Conservation (phyloP, 176 grass and related monocot species). For the Otatea glauca region DNA sequence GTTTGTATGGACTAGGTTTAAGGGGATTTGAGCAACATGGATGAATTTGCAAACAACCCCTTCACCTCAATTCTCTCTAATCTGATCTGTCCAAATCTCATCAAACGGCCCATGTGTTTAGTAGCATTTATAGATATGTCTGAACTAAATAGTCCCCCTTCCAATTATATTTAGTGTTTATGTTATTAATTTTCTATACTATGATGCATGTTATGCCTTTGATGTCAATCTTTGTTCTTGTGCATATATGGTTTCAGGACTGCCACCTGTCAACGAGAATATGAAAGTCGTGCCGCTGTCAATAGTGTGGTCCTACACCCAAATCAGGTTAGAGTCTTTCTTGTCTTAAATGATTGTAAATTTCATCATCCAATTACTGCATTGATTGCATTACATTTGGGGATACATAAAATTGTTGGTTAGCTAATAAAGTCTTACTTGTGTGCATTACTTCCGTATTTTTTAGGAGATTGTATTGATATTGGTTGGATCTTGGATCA, state of each 20-base stretch:
- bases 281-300: slow-evolving; percentile 93
- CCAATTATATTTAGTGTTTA: not conserved
- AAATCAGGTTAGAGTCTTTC: slow-evolving; percentile 72
- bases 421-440: not conserved
- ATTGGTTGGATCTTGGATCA: not conserved
- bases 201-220: not conserved
- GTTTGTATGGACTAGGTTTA: not conserved
- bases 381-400: slow-evolving; percentile 8
- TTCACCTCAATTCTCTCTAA: not conserved
- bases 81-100: slow-evolving; percentile 10
- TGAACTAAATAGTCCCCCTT: not conserved
- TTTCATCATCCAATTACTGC: not conserved
- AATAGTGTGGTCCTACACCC: slow-evolving; percentile 96
- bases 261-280: slow-evolving; percentile 90
- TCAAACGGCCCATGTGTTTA: not conserved
- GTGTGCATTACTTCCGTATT: not conserved
- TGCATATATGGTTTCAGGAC: slow-evolving; percentile 59
- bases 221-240: slow-evolving; percentile 28
- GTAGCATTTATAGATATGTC: not conserved
- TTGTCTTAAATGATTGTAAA: not conserved
- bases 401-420: slow-evolving; percentile 18
- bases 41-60: not conserved
- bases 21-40: not conserved
- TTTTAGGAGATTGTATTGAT: not conserved
- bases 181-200: slow-evolving; percentile 7